phyloP scores from a whole-genome alignment of 2,329 filamentous ascomycete genomes.

The Fusarium begoniae region DNA sequence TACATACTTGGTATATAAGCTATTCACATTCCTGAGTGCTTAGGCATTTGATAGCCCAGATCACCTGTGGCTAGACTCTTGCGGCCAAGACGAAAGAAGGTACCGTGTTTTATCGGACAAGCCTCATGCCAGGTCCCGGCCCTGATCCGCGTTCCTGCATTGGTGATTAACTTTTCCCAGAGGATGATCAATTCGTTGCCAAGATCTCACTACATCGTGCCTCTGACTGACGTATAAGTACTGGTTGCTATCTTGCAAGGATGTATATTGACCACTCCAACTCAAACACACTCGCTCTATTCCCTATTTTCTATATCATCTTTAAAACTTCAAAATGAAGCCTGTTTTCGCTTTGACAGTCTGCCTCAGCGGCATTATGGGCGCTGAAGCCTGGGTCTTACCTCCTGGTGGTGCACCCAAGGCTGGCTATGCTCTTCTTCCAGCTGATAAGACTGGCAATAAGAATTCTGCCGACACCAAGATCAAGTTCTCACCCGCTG shows the following conservation, averaged over 20 bases:
- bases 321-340: background rate
- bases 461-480: background rate
- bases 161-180: background rate
- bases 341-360: background rate
- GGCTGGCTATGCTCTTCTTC: conserved; percentile 1
- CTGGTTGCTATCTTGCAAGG: background rate
- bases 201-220: background rate
- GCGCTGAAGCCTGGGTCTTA: background rate
- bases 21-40: background rate
- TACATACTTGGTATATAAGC: background rate
- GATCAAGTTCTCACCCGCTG: background rate
- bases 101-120: background rate
- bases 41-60: background rate
- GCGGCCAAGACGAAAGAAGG: background rate
- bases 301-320: background rate
- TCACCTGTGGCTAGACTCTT: background rate
- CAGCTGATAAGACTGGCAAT: background rate
- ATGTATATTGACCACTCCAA: background rate
- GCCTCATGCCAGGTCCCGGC: conserved; percentile 10
- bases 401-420: conserved; percentile 1
- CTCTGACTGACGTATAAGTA: conserved; percentile 1
- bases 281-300: background rate
- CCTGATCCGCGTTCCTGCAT: conserved; percentile 13
- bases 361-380: background rate
- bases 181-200: background rate